A percentile compares a stretch with the other conserved stretches of the same genome.
These are phyloP conservation scores for Phyllosticta citribraziliensis DNA, from an alignment of 2,329 filamentous ascomycete genomes.

Conservation along the genomic window DNA sequence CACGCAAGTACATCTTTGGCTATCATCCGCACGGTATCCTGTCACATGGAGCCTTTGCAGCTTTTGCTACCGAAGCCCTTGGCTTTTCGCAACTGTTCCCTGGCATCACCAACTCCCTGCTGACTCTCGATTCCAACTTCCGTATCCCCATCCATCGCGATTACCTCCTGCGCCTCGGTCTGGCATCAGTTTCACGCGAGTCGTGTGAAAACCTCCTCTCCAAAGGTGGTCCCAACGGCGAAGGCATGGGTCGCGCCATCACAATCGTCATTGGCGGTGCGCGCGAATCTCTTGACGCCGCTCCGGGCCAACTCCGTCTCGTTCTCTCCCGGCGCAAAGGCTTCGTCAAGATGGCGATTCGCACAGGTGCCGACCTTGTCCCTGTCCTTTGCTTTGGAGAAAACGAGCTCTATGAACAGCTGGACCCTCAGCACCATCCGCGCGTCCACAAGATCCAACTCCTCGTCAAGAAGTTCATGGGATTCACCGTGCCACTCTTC, in stretches of 20 bases:
- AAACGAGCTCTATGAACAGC: constrained; percentile 90
- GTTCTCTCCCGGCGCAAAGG: constrained; percentile 79
- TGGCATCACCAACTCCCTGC: constrained; percentile 83
- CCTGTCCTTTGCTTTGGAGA: constrained; percentile 90
- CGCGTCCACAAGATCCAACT: constrained; percentile 73
- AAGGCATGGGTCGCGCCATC: constrained; percentile 89
- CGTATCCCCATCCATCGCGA: constrained; percentile 88
- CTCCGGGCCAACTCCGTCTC: constrained; percentile 65
- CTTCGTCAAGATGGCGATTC: constrained; percentile 86
- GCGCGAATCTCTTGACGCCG: constrained; percentile 80
- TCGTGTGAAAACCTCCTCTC: constrained; percentile 82
- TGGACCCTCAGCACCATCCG: constrained; percentile 67
- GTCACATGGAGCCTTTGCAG: constrained; percentile 86
- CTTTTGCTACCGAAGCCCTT: constrained; percentile 82
- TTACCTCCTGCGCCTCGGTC: constrained; percentile 80
- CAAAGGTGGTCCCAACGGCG: constrained; percentile 63
- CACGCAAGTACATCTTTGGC: constrained; percentile 89
- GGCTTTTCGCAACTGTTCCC: constrained; percentile 84
- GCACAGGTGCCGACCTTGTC: constrained; percentile 86
- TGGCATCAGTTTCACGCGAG: constrained; percentile 82
- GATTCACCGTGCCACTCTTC: constrained; percentile 85
- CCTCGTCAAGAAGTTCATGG: constrained; percentile 72
- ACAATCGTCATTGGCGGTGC: constrained; percentile 94
- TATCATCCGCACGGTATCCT: constrained; percentile 98
- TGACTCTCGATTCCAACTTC: constrained; percentile 95